A percentile compares a stretch with the other conserved stretches of the same genome.
These are phyloP conservation scores for Debaryomyces subglobosus DNA, from an alignment of 1,139 yeast genomes.

Conservation along the genomic window DNA sequence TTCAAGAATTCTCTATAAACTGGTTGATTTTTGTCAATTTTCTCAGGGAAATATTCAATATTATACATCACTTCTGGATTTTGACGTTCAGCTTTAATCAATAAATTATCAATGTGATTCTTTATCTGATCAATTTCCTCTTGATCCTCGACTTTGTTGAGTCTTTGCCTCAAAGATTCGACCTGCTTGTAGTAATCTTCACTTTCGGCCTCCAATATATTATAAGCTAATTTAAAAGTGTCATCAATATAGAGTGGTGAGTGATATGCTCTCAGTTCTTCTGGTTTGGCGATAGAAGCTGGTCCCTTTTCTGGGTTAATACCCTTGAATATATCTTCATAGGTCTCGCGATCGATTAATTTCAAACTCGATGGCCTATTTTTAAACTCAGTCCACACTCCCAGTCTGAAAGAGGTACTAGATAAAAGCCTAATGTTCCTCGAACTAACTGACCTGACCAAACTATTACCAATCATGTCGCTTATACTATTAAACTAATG, in stretches of 20 bases:
- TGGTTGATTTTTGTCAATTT: slow-evolving; percentile 71
- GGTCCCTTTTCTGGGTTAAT: slow-evolving; percentile 36
- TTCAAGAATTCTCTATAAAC: slow-evolving; percentile 73
- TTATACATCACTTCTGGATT: slow-evolving; percentile 88
- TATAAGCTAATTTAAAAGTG: slow-evolving; percentile 70
- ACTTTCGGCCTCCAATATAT: slow-evolving; percentile 54
- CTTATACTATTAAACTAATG: not conserved
- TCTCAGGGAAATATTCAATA: slow-evolving; percentile 43
- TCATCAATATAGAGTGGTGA: slow-evolving; percentile 73
- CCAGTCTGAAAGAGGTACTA: slow-evolving; percentile 18
- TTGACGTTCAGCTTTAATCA: slow-evolving; percentile 55
- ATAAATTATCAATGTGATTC: slow-evolving; percentile 25
- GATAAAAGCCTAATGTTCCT: slow-evolving; percentile 15
- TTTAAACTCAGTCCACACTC: slow-evolving; percentile 53
- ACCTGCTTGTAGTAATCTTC: slow-evolving; percentile 23
- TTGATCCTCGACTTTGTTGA: slow-evolving; percentile 11
- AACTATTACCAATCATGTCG: slow-evolving; percentile 8
- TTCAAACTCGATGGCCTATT: slow-evolving; percentile 44
- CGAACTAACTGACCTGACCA: slow-evolving; percentile 4
- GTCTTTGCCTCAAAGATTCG: slow-evolving; percentile 17
- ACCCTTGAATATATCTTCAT: slow-evolving; percentile 38
- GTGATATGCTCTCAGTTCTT: slow-evolving; percentile 44
- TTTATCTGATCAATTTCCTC: slow-evolving; percentile 12
- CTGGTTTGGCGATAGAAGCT: slow-evolving; percentile 24
- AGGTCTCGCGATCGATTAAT: slow-evolving; percentile 31